A percentile compares a stretch with the other conserved stretches of the same genome.
These are phyloP conservation scores for Tolypocladium amazonense DNA, from an alignment of 2,329 filamentous ascomycete genomes.

Conservation along the genomic window DNA sequence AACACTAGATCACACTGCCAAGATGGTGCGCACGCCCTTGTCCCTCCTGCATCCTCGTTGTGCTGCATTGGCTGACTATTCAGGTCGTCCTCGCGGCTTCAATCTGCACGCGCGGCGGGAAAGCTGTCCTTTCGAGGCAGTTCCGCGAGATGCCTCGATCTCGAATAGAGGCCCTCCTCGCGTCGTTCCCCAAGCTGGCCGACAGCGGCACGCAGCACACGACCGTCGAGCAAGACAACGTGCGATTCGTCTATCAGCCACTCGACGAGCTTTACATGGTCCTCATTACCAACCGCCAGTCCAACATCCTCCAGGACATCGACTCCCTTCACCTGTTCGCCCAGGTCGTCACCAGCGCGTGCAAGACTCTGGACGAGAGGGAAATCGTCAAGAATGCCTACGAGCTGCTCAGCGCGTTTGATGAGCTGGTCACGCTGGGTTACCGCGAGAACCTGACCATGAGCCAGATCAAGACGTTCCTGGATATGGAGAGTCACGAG, in stretches of 20 bases:
- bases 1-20: slow-evolving; percentile 12
- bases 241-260: slow-evolving; percentile 98
- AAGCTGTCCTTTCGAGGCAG: slow-evolving; percentile 94
- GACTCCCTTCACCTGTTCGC: slow-evolving; percentile 96
- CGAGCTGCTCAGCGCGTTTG: slow-evolving; percentile 91
- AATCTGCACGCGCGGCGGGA: slow-evolving; percentile 96
- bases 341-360: slow-evolving; percentile 92
- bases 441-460: slow-evolving; percentile 95
- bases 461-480: slow-evolving; percentile 96
- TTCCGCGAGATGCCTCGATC: slow-evolving; percentile 97
- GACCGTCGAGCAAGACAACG: slow-evolving; percentile 97
- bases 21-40: slow-evolving; percentile 24
- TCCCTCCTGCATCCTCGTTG: background rate
- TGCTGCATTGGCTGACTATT: slow-evolving; percentile 3
- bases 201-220: slow-evolving; percentile 96
- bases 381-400: slow-evolving; percentile 94
- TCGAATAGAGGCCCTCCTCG: slow-evolving; percentile 89
- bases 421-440: slow-evolving; percentile 90
- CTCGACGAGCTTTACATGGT: slow-evolving; percentile 99
- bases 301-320: slow-evolving; percentile 98
- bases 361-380: slow-evolving; percentile 89
- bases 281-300: slow-evolving; percentile 97
- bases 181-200: slow-evolving; percentile 94
- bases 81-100: slow-evolving; percentile 97
- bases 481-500: slow-evolving; percentile 99